Evolutionary conservation across 768 basidiomycete species (phyloP).

Genomic region (Termitomyces sp.): DNA sequence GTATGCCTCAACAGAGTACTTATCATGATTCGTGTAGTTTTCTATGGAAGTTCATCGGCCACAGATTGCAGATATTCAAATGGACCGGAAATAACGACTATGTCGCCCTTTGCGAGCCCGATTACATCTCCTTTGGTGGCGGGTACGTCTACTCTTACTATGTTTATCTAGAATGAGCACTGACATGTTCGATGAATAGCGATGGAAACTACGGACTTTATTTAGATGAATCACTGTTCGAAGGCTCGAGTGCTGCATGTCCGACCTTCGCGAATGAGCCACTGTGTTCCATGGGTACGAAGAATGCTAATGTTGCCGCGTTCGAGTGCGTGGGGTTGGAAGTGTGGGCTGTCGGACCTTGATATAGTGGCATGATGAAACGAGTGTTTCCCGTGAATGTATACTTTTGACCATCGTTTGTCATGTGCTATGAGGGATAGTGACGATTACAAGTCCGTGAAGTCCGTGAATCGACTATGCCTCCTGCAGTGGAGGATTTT

Average conservation of each 20-base stretch:
- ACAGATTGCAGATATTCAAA: constrained; percentile 54
- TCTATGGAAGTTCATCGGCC: constrained; percentile 59
- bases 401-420: not conserved
- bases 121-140: constrained; percentile 84
- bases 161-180: too few relatives aligned
- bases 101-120: constrained; percentile 77
- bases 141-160: constrained; percentile 50
- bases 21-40: constrained; percentile 43
- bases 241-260: constrained; percentile 81
- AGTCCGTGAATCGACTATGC: too few relatives aligned
- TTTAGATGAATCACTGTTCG: constrained; percentile 73
- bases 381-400: not conserved
- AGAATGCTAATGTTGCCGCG: constrained; percentile 42
- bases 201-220: constrained; percentile 89
- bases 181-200: constrained; percentile 27
- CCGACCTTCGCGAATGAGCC: constrained; percentile 87
- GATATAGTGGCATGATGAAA: not conserved
- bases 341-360: constrained; percentile 75
- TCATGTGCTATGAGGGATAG: too few relatives aligned
- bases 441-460: too few relatives aligned
- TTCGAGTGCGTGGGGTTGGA: constrained; percentile 93
- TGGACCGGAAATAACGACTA: constrained; percentile 92
- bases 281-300: constrained; percentile 50
- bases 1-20: not conserved
- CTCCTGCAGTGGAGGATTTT: too few relatives aligned